Evolutionary conservation across 2,329 filamentous ascomycete species (phyloP), one percentile per base, ranked within the genome.

Genomic region (Sporothrix sp.): DNA sequence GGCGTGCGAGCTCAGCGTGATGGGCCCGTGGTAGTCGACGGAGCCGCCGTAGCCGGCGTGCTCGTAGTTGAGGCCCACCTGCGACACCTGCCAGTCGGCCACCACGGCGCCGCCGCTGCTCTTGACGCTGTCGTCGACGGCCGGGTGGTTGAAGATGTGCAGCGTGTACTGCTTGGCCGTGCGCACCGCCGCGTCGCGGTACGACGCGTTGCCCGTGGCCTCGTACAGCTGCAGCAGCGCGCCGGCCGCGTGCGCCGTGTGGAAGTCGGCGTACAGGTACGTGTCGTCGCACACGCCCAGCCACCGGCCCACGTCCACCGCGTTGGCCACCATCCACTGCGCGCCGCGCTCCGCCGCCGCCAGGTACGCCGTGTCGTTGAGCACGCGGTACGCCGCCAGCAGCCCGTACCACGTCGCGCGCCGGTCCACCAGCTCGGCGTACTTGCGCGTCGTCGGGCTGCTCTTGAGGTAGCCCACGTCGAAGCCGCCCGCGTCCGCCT

Each of bases 121-220:
- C 28, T 47, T 50, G 35, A 30, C 25, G n/a, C 32, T 40, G n/a
- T 40, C 30, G 30, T 46, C 46, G 21, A 52, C 46, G 18, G 37
- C 40, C 10, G 52, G 52, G 30, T 54, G 52, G 28, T 54, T 54
- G 46, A 52, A 54, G 39, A 54, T 50, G 52, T 54, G 52, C 32
- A 54, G 40, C 8, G 50, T 54, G 36, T 54, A 54, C 16, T 50
- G 52, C 40, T 52, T 37, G 45, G 46, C 50, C 4, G 52, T 36
- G 30, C 21, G 25, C 2, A 53, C 47, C 10, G 52, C 52, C 7
- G 52, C 52, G 32, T 51, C 48, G 13, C 42, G 48, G 20, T 53
- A 53, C 13, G 14, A 21, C 3, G 10, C 4, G 21, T 53, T 40
- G 30, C 37, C 35, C 10, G 52, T 53, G 3, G 39, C 10, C n/a